A percentile compares a stretch with the other conserved stretches of the same genome.
These are phyloP conservation scores for Cornus suecica DNA, from an alignment of 148 eudicot species.

Conservation along the genomic window DNA sequence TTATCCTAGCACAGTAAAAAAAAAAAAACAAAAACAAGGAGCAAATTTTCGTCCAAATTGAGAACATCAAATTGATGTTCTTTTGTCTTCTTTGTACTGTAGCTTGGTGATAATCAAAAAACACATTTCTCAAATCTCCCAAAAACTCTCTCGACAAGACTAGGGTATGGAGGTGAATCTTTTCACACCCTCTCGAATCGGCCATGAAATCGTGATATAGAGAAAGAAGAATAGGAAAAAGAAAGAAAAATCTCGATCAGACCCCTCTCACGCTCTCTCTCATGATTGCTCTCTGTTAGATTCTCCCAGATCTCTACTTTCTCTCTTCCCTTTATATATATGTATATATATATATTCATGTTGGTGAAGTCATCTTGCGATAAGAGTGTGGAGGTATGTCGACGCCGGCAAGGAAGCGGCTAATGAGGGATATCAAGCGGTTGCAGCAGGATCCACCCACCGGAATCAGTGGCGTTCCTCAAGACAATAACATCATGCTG, in stretches of 20 bases:
- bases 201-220: no score
- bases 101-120: no score
- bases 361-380: background rate
- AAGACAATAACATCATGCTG: slow-evolving; percentile 46
- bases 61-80: no score
- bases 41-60: no score
- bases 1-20: no score
- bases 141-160: no score
- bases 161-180: no score
- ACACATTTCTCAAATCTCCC: no score
- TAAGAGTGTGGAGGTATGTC: slow-evolving; percentile 15
- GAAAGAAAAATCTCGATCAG: background rate
- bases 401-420: slow-evolving; percentile 40
- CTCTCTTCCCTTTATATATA: background rate
- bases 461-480: slow-evolving; percentile 50
- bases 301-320: slow-evolving; percentile 18
- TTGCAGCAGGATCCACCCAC: slow-evolving; percentile 54
- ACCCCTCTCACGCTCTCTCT: background rate
- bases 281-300: background rate
- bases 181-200: no score
- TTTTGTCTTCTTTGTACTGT: no score
- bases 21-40: no score
- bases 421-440: slow-evolving; percentile 54
- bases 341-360: background rate
- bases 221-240: no score